Conservation (phyloP, 2,329 filamentous ascomycete genomes). For the Endoconidiophora polonica region DNA sequence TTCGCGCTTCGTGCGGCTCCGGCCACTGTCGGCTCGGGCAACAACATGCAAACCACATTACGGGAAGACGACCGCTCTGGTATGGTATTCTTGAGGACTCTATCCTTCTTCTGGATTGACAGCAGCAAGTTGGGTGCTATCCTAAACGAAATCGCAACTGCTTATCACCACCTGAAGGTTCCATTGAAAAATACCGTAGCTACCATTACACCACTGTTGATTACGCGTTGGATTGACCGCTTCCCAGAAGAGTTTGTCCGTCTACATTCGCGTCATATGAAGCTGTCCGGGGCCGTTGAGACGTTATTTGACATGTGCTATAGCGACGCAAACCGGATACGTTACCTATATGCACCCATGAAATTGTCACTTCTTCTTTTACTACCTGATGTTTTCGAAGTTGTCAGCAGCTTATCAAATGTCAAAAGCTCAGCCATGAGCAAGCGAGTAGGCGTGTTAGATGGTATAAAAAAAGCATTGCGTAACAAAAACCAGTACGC, state of each 20-base stretch:
- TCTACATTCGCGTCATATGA: constrained; percentile 41
- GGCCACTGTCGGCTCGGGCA: not conserved
- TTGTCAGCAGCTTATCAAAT: constrained; percentile 50
- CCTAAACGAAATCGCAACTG: constrained; percentile 49
- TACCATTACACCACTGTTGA: constrained; percentile 43
- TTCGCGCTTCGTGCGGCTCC: constrained; percentile 27
- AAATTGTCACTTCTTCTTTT: constrained; percentile 47
- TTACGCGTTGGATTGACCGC: constrained; percentile 49
- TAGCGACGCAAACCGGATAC: constrained; percentile 37
- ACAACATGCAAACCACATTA: constrained; percentile 14
- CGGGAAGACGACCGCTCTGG: constrained; percentile 35
- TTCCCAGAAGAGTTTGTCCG: constrained; percentile 48
- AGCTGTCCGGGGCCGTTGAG: constrained; percentile 48
- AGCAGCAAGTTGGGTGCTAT: constrained; percentile 41
- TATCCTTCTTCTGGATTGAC: constrained; percentile 50
- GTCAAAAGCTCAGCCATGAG: constrained; percentile 43
- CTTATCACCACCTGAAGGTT: constrained; percentile 49
- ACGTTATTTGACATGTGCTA: constrained; percentile 54
- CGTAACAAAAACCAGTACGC: constrained; percentile 50
- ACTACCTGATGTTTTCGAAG: constrained; percentile 52
- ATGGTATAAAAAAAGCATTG: constrained; percentile 44
- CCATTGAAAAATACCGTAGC: constrained; percentile 47
- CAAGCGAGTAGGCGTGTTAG: constrained; percentile 50
- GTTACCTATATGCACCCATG: constrained; percentile 39
- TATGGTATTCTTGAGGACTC: constrained; percentile 38